Evolutionary conservation across 768 basidiomycete species (phyloP), one percentile per base, ranked within the genome.

Genomic region (Antrodiella citrinella): DNA sequence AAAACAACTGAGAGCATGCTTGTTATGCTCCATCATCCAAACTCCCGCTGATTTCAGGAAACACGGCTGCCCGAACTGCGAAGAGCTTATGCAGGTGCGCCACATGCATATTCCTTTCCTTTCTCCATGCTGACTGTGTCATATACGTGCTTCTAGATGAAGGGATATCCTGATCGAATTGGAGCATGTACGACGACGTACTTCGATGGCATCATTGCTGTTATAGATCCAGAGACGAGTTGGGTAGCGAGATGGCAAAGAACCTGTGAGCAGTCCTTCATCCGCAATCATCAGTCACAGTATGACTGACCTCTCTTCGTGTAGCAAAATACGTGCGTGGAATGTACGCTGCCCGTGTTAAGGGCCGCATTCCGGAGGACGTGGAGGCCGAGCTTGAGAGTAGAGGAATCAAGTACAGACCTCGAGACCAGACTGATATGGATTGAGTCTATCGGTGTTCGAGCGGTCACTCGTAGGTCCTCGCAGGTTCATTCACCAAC

Each of bases 241-340:
- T 99, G 96, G 96, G 93, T 98, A 4, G 89, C 90, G 4, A 79
- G 88, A 57, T 99, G 94, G 93, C 94, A 99, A 67, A 72, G 95
- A 64, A 91, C 86, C 57, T 81, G 95, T 94, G 58, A 54, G 85
- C 75, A 25, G 20, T 11, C 44, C 48, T 18, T 49, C 39, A 24
- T 49, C 43, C 18, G 19, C 12, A 9, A n/a, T 18, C 24, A 20
- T 20, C 53, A 22, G 47, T 18, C 49, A 5, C 18, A 5, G 5
- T 4, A 25, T 3, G 22, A 18, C 15, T 21, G 45, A 55, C 23
- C 3, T 56, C 13, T 11, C 26, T 4, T 44, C 44, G 30, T 57
- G 18, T 53, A 96, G 95, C 90, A 55, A 93, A 93, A 68, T 90
- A 91, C 59, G 84, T 82, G 11, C 77, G 86, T 3, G 95, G 95